These are phyloP conservation scores for Diplodia corticola DNA, from an alignment of 2,329 filamentous ascomycete genomes.

Conservation along the genomic window DNA sequence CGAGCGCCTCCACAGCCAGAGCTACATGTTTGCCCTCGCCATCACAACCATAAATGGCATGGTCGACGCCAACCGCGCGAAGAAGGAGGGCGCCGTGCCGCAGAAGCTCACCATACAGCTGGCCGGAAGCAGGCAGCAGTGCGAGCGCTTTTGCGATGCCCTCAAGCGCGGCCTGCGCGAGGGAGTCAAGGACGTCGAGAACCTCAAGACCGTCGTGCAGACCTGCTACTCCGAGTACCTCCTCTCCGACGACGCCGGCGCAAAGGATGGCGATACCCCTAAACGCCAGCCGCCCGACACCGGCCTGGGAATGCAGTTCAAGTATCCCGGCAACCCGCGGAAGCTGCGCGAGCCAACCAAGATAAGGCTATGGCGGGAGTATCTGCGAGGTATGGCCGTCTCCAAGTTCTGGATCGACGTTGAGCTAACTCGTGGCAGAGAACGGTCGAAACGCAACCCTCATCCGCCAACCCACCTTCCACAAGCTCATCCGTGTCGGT, in stretches of 20 bases:
- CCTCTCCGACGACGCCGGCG: slow-evolving; percentile 53
- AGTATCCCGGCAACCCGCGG: slow-evolving; percentile 90
- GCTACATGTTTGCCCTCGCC: slow-evolving; percentile 86
- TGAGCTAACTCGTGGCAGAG: slow-evolving; percentile 51
- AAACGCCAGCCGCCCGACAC: slow-evolving; percentile 73
- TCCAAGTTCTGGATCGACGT: neutral
- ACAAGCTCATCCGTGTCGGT: slow-evolving; percentile 94
- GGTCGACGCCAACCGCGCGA: slow-evolving; percentile 48
- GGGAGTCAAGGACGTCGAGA: slow-evolving; percentile 83
- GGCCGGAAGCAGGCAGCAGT: slow-evolving; percentile 81
- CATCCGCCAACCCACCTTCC: slow-evolving; percentile 93
- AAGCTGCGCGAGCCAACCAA: slow-evolving; percentile 94
- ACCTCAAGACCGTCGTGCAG: slow-evolving; percentile 73
- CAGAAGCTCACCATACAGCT: slow-evolving; percentile 92
- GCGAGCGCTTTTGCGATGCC: slow-evolving; percentile 94
- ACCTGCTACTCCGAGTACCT: slow-evolving; percentile 78
- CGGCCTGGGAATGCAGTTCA: slow-evolving; percentile 86
- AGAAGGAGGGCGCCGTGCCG: slow-evolving; percentile 57
- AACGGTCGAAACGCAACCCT: slow-evolving; percentile 92
- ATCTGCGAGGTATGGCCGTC: slow-evolving; percentile 62
- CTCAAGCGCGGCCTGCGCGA: slow-evolving; percentile 86
- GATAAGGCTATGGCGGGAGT: slow-evolving; percentile 97
- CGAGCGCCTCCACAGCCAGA: slow-evolving; percentile 89
- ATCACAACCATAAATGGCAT: slow-evolving; percentile 90
- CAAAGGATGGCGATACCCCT: slow-evolving; percentile 31